Conservation (phyloP, 768 basidiomycete genomes). For the Amanita brunnescens region DNA sequence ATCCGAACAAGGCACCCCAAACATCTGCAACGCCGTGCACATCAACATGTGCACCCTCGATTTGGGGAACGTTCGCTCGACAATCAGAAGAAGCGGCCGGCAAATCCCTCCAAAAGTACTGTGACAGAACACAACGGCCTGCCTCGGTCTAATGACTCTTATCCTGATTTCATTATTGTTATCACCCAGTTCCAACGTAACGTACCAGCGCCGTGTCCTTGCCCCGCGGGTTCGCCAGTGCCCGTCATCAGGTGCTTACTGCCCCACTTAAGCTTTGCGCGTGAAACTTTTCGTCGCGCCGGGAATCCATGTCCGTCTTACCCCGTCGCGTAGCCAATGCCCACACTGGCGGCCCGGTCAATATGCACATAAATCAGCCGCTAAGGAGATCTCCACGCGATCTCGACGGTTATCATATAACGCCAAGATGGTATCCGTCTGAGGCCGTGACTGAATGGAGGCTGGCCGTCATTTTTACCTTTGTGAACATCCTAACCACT, state of each 20-base stretch:
- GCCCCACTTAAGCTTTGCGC: too few relatives aligned
- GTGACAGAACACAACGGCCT: background rate
- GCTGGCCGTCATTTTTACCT: background rate
- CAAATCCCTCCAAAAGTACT: background rate
- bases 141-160: background rate
- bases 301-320: background rate
- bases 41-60: background rate
- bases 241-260: too few relatives aligned
- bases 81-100: background rate
- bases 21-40: background rate
- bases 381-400: background rate
- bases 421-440: background rate
- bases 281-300: too few relatives aligned
- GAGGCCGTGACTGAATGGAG: constrained; percentile 1
- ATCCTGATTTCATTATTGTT: background rate
- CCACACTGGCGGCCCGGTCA: background rate
- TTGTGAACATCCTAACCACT: background rate
- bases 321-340: background rate
- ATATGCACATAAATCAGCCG: background rate
- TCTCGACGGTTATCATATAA: background rate
- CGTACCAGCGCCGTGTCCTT: background rate
- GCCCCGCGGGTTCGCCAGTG: background rate
- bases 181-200: background rate
- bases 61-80: constrained; percentile 1
- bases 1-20: background rate